Percentiles rank a stretch among this genome's conserved stretches.
Evolutionary conservation across 225 moss, liverwort and hornwort species (phyloP).

Genomic region (Sphagnum contortum): DNA sequence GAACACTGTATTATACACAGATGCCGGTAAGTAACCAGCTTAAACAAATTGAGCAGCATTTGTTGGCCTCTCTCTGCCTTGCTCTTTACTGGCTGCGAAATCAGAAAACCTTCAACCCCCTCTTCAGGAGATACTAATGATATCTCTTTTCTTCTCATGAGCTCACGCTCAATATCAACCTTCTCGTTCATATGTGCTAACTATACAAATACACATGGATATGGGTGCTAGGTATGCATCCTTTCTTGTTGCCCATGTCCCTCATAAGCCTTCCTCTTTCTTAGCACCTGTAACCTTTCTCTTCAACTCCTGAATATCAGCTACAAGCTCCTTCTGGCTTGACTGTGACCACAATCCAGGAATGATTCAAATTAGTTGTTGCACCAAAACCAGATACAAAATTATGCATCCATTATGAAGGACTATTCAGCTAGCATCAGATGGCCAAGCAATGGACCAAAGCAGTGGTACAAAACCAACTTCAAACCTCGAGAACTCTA

Average conservation of each 20-base stretch:
- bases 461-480: too few relatives aligned
- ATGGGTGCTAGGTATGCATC: not conserved
- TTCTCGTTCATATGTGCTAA: slow-evolving; percentile 7
- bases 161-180: not conserved
- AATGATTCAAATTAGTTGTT: slow-evolving; percentile 3
- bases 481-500: not conserved
- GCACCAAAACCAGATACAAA: slow-evolving; percentile 6
- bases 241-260: slow-evolving; percentile 1
- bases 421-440: not conserved
- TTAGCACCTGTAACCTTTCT: slow-evolving; percentile 64
- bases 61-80: too few relatives aligned
- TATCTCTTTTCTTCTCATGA: too few relatives aligned
- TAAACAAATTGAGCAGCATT: too few relatives aligned
- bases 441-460: too few relatives aligned
- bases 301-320: slow-evolving; percentile 78
- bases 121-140: too few relatives aligned
- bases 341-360: slow-evolving; percentile 21
- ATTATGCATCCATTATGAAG: not conserved
- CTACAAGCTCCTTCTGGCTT: slow-evolving; percentile 70
- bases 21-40: too few relatives aligned
- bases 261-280: slow-evolving; percentile 12
- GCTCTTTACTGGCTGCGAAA: too few relatives aligned
- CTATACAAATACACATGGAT: slow-evolving; percentile 4
- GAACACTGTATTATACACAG: too few relatives aligned
- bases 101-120: too few relatives aligned